Evolutionary conservation across 1,284 basidiomycete species (phyloP).

Genomic region (Golubevia sp.): DNA sequence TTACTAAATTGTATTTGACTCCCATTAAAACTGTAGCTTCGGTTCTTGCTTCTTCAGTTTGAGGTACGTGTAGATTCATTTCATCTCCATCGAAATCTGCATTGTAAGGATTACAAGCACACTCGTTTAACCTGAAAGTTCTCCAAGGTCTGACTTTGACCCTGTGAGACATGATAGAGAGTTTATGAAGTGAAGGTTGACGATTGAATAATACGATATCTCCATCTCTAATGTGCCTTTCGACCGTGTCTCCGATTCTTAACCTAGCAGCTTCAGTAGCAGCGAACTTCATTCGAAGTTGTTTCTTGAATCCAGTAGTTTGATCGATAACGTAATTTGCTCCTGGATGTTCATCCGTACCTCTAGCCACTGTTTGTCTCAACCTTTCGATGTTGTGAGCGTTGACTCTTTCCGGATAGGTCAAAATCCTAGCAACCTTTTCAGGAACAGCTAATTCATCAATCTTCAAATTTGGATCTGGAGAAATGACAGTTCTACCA

Average conservation of each 20-base stretch:
- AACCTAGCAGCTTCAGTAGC: constrained; percentile 70
- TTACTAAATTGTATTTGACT: constrained; percentile 96
- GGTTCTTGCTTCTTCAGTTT: constrained; percentile 97
- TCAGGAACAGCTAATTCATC: constrained; percentile 86
- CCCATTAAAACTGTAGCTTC: constrained; percentile 98
- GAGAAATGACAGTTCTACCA: constrained; percentile 96
- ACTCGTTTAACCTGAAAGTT: not conserved
- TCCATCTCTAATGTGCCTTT: constrained; percentile 92
- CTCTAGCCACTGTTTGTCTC: constrained; percentile 81
- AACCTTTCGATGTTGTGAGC: constrained; percentile 84
- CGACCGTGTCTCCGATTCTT: constrained; percentile 83
- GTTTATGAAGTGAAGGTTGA: constrained; percentile 87
- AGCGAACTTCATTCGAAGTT: constrained; percentile 68
- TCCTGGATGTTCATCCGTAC: constrained; percentile 88
- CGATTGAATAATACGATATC: constrained; percentile 99
- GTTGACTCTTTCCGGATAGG: constrained; percentile 95
- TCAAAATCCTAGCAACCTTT: constrained; percentile 91
- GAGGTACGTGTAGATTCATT: constrained; percentile 98
- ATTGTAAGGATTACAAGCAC: constrained; percentile 84
- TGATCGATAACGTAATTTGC: constrained; percentile 83
- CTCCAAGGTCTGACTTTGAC: constrained; percentile 93
- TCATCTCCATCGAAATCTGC: constrained; percentile 99
- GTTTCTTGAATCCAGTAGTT: constrained; percentile 79
- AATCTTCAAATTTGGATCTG: constrained; percentile 95
- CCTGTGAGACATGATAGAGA: constrained; percentile 91